Evolutionary conservation across 2,329 filamentous ascomycete genomes (phyloP).

Genomic region (Colletotrichum spaethianum): DNA sequence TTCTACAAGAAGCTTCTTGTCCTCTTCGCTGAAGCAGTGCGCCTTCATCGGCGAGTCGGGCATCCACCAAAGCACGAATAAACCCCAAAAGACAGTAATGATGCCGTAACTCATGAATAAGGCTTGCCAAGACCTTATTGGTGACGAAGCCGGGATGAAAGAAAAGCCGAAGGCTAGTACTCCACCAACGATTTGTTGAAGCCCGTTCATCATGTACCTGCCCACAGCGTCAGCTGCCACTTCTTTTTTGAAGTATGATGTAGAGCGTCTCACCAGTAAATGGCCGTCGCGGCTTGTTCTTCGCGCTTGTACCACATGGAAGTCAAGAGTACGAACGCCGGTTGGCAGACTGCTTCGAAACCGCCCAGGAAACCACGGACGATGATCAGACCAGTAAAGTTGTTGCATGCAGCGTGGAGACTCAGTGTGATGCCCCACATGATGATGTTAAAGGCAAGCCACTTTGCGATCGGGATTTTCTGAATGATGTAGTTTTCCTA

Average conservation of each 20-base stretch:
- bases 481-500: conserved; percentile 50
- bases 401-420: conserved; percentile 52
- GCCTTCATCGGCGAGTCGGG: conserved; percentile 67
- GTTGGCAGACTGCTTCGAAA: conserved; percentile 62
- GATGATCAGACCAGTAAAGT: conserved; percentile 56
- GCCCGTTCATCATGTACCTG: conserved; percentile 53
- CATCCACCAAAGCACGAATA: conserved; percentile 57
- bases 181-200: conserved; percentile 56
- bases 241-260: too few species aligned
- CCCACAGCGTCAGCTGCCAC: background rate
- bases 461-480: conserved; percentile 55
- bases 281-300: conserved; percentile 51
- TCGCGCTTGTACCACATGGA: conserved; percentile 52
- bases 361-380: conserved; percentile 60
- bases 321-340: conserved; percentile 59
- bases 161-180: conserved; percentile 55
- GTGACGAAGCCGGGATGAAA: conserved; percentile 48
- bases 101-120: conserved; percentile 59
- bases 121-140: conserved; percentile 56
- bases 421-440: conserved; percentile 58
- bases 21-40: conserved; percentile 60
- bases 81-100: conserved; percentile 51
- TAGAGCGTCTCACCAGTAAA: conserved; percentile 37
- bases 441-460: conserved; percentile 55
- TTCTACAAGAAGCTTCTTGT: conserved; percentile 55